Conservation (phyloP, 768 basidiomycete genomes). For the Amylocystis lapponica region DNA sequence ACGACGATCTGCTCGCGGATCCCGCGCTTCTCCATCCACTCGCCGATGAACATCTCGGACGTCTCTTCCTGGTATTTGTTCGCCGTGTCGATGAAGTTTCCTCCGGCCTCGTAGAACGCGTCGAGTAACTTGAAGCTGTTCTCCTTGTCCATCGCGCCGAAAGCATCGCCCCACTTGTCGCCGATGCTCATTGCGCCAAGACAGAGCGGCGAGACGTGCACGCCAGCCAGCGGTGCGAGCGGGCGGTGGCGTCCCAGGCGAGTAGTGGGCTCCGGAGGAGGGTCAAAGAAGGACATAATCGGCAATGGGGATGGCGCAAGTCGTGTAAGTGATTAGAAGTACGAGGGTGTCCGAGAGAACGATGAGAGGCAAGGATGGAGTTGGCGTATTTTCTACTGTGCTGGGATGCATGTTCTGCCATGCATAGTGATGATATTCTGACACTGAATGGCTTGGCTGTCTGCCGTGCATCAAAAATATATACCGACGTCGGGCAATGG, state of each 20-base stretch:
- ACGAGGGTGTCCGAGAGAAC: too few relatives aligned
- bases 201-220: conserved; percentile 31
- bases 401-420: too few relatives aligned
- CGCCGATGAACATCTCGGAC: conserved; percentile 50
- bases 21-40: conserved; percentile 40
- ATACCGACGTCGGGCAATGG: too few relatives aligned
- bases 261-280: conserved; percentile 14
- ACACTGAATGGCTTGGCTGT: too few relatives aligned
- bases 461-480: too few relatives aligned
- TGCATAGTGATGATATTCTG: too few relatives aligned
- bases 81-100: conserved; percentile 45
- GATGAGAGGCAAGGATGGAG: too few relatives aligned
- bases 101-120: conserved; percentile 38
- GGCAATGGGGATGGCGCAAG: not conserved
- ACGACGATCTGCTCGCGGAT: conserved; percentile 43
- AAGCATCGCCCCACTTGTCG: conserved; percentile 27
- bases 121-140: conserved; percentile 41
- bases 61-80: conserved; percentile 48
- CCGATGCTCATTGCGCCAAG: conserved; percentile 34
- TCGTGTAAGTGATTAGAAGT: conserved; percentile 28
- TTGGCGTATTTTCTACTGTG: not conserved
- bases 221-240: conserved; percentile 27
- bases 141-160: conserved; percentile 42
- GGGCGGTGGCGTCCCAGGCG: conserved; percentile 23
- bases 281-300: not conserved